Conservation (phyloP, 306 rosid species). For the Prunus mongolica region DNA sequence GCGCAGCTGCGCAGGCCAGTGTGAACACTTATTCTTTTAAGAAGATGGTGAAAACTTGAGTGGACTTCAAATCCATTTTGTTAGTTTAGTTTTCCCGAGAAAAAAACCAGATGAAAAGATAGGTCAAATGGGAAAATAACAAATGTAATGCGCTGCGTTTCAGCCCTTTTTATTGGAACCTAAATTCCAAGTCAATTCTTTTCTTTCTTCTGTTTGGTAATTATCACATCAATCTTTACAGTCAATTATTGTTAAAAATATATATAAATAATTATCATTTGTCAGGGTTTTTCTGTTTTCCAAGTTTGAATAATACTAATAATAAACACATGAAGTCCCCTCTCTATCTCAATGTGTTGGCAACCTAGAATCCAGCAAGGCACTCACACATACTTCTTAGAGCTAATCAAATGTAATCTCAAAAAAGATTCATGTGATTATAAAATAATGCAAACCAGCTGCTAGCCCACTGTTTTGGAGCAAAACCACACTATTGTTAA, state of each 20-base stretch:
- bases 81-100: background rate
- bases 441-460: constrained; percentile 3
- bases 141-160: background rate
- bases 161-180: background rate
- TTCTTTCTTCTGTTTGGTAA: background rate
- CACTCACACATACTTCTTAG: background rate
- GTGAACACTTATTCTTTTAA: no score
- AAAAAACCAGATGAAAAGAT: background rate
- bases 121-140: background rate
- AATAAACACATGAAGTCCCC: no score
- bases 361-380: background rate
- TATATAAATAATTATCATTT: background rate
- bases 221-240: background rate
- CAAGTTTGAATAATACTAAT: background rate
- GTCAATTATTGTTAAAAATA: background rate
- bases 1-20: no score
- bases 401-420: background rate
- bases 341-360: background rate
- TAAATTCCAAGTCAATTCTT: background rate
- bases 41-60: background rate
- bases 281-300: background rate
- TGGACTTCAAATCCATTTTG: background rate
- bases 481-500: constrained; percentile 30
- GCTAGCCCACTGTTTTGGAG: constrained; percentile 44
- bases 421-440: background rate